Evolutionary conservation across 2,329 filamentous ascomycete genomes (phyloP), one percentile per base, ranked within the genome.

Genomic region (Trichoderma cornu-damae): DNA sequence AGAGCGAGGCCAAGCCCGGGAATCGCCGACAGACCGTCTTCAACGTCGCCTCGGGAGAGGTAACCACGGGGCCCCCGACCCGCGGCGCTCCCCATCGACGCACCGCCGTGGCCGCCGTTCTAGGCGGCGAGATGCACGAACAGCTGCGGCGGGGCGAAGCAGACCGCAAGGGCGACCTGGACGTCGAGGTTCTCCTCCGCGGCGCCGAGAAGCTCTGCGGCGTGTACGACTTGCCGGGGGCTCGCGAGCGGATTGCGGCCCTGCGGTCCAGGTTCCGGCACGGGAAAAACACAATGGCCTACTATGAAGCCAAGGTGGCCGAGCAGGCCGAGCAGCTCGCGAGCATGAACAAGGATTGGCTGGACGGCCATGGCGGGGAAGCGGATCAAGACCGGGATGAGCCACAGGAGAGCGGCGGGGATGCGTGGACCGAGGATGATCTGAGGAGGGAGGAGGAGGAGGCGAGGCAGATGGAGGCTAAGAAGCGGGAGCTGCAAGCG

Each of bases 181-280:
- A 97, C 70, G 85, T 97, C 3, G 89, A 96, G 66, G 80, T 96
- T 1, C 75, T 99, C 28, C 79, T 99, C 20, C 80, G 83, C 53
- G 92, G 93, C 1, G 93, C 92, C 0, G 91, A 96, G 77, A 96
- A 91, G 77, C 80, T 97, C 28, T 92, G 91, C 64, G 82, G 82
- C 43, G 92, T 96, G 26, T 97, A 96, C 68, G 87, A 90, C 32
- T 80, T 96, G 26, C 82, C 88, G 0, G 92, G 91, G 4, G 90
- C 89, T 4, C 72, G 81, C 14, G 90, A 96, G 66, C 82, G 86
- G 61, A 95, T 97, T 63, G 77, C 84, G 0, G 78, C 79, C 38
- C 78, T 96, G 67, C 80, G 91, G 60, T 80, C 82, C 54, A 85
- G 89, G 65, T 83, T 93, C 70, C 79, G 82, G 37, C 80, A 89